Percentiles rank a stretch among this genome's conserved stretches.
Conservation (phyloP, 1,284 basidiomycete species). For the Quambalaria eucalypti region DNA sequence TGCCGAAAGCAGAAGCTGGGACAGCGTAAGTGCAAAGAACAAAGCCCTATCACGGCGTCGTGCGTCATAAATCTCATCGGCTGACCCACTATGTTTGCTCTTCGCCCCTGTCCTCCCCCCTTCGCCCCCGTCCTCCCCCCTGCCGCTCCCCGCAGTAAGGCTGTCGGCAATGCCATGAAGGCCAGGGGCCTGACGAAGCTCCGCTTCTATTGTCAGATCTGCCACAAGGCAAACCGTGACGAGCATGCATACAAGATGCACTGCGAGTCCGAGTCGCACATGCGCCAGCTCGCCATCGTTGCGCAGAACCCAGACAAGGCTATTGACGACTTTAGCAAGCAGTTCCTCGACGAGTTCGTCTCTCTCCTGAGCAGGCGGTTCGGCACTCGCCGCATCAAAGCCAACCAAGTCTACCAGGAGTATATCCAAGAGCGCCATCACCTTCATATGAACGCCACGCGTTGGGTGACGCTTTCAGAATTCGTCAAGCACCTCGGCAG, state of each 20-base stretch:
- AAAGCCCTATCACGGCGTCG: no score
- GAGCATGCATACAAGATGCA: conserved; percentile 52
- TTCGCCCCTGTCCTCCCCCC: not conserved
- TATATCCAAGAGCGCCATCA: conserved; percentile 91
- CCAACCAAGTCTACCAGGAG: conserved; percentile 95
- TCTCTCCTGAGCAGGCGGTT: conserved; percentile 69
- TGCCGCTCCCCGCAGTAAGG: conserved; percentile 26
- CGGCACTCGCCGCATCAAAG: conserved; percentile 48
- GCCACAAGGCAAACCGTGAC: conserved; percentile 42
- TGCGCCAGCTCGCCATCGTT: conserved; percentile 90
- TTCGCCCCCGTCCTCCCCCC: not conserved
- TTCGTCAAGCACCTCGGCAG: conserved; percentile 86
- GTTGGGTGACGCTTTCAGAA: conserved; percentile 92
- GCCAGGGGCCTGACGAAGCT: conserved; percentile 43
- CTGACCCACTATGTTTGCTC: not conserved
- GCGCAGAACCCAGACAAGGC: conserved; percentile 84
- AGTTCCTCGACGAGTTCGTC: conserved; percentile 89
- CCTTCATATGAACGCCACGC: conserved; percentile 95
- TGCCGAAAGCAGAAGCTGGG: conserved; percentile 18
- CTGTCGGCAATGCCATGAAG: conserved; percentile 44
- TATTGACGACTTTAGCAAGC: conserved; percentile 76
- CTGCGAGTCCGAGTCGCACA: conserved; percentile 72
- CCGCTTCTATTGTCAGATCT: conserved; percentile 46
- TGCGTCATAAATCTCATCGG: no score
- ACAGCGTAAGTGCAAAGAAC: conserved; percentile 5